Conservation (phyloP, 164 flowering plant species). For the Macadamia integrifolia region DNA sequence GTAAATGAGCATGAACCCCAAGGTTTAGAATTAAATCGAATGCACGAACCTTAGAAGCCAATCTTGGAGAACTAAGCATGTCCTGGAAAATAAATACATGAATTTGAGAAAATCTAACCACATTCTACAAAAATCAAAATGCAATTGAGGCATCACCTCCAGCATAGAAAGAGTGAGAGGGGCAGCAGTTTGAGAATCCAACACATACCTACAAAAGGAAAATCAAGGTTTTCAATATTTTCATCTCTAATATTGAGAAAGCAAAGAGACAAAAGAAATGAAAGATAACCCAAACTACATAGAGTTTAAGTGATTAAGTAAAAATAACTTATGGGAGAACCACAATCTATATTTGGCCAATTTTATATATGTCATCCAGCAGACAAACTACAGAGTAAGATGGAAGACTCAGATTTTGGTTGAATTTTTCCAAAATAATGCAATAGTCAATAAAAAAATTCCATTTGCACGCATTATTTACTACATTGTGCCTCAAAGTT, state of each 20-base stretch:
- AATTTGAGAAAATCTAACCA: slow-evolving; percentile 15
- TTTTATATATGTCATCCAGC: no score
- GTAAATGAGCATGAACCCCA: slow-evolving; percentile 93
- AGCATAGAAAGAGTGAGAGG: slow-evolving; percentile 93
- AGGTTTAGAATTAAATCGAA: slow-evolving; percentile 94
- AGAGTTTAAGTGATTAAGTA: no score
- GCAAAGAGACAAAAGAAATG: background rate
- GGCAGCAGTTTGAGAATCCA: slow-evolving; percentile 85
- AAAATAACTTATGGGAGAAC: no score
- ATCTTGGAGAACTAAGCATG: slow-evolving; percentile 66
- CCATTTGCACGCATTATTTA: no score
- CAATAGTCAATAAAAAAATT: no score
- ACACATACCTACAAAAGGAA: slow-evolving; percentile 76
- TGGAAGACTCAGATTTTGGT: no score
- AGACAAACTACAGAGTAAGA: no score
- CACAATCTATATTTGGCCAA: background rate
- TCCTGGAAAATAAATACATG: slow-evolving; percentile 50
- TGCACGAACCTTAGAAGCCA: slow-evolving; percentile 72
- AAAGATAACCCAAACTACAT: background rate
- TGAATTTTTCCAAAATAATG: no score
- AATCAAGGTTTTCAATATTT: slow-evolving; percentile 3
- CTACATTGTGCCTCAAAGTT: no score
- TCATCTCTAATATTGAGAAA: background rate
- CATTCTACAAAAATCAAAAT: slow-evolving; percentile 3
- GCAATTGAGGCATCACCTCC: slow-evolving; percentile 57